Conservation (phyloP, 495 filamentous ascomycete genomes). For the Neurospora terricola region DNA sequence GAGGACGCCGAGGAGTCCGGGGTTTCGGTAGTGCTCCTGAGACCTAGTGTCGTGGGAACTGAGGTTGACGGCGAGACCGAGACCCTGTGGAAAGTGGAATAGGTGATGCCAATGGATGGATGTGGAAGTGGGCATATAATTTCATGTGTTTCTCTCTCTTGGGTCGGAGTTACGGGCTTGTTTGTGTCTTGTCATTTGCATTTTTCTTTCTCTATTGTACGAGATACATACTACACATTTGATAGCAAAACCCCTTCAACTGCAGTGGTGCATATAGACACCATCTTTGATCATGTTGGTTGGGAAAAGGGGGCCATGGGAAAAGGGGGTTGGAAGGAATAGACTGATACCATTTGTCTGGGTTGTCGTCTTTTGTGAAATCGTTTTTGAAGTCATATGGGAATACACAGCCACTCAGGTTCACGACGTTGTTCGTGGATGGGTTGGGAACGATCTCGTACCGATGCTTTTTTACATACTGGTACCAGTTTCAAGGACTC, state of each 20-base stretch:
- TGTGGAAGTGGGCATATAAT: background rate
- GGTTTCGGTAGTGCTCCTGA: background rate
- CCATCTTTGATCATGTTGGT: background rate
- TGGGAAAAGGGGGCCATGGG: background rate
- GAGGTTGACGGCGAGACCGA: background rate
- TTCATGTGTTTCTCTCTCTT: background rate
- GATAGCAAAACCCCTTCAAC: background rate
- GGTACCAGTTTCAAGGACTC: too few relatives aligned
- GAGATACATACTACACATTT: background rate
- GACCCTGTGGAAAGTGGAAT: background rate
- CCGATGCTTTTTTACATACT: too few relatives aligned
- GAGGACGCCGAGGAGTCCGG: background rate
- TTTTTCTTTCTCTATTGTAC: background rate
- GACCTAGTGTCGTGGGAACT: background rate
- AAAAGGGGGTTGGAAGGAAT: background rate
- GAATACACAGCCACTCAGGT: background rate
- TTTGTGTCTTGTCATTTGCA: background rate
- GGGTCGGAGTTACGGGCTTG: background rate
- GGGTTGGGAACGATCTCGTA: background rate
- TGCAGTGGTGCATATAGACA: background rate
- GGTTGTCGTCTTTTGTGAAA: background rate
- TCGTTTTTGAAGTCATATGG: background rate
- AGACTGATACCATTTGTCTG: conserved; percentile 3
- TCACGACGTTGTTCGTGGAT: background rate
- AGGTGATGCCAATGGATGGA: background rate